A percentile compares a stretch with the other conserved stretches of the same genome.
Conservation (phyloP, 129 eudicot genomes). For the Flaveria bidentis region DNA sequence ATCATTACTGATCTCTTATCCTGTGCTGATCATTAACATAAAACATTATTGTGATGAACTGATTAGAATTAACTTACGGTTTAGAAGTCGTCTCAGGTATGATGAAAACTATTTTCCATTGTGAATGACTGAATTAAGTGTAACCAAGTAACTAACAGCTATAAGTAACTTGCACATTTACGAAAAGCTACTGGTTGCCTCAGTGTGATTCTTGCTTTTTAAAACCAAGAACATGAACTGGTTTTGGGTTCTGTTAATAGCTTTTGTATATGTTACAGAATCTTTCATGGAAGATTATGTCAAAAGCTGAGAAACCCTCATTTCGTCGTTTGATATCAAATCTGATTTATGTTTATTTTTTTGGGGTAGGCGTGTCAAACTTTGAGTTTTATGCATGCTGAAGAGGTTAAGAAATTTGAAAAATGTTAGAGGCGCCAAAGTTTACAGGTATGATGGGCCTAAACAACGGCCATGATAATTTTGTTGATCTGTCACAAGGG, state of each 20-base stretch:
- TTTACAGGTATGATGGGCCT: conserved; percentile 81
- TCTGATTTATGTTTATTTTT: not conserved
- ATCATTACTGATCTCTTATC: not conserved
- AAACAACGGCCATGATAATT: conserved; percentile 56
- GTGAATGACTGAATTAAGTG: not conserved
- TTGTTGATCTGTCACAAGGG: conserved; percentile 61
- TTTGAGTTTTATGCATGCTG: conserved; percentile 41
- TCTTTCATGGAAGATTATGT: not conserved
- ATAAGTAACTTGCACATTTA: not conserved
- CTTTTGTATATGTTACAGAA: not conserved
- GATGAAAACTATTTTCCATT: not conserved
- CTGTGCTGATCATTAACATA: not conserved
- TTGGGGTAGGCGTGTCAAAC: not conserved
- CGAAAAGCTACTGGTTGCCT: no score
- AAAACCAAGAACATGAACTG: not conserved
- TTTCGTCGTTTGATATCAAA: not conserved
- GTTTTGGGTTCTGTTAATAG: not conserved
- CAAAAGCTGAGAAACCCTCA: no score
- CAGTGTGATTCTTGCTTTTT: no score
- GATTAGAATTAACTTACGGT: not conserved
- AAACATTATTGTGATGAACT: not conserved
- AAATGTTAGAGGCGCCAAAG: conserved; percentile 84
- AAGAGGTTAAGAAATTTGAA: conserved; percentile 34
- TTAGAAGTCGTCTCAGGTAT: not conserved
- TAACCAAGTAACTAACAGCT: no score